A percentile compares a stretch with the other conserved stretches of the same genome.
Conservation (phyloP, 352 stramenopile species). For the Phytophthora macrochlamydospora region DNA sequence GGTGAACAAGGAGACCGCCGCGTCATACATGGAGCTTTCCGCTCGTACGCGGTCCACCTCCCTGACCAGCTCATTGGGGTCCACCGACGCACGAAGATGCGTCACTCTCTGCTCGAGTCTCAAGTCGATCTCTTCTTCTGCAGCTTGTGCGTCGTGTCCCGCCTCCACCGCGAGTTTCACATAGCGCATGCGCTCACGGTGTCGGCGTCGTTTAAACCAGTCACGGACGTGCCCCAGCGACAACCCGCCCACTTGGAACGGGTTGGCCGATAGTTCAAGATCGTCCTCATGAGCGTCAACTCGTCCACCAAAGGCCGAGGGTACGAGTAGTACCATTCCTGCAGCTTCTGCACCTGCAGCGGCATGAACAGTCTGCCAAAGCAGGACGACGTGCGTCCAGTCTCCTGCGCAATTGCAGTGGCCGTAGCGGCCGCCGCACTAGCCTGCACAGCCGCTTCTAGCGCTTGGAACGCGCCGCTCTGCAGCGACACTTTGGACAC, state of each 20-base stretch:
- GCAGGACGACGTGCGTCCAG: constrained; percentile 54
- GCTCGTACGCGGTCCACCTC: constrained; percentile 75
- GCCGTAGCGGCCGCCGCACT: constrained; percentile 68
- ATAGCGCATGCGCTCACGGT: constrained; percentile 80
- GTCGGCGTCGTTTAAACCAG: constrained; percentile 86
- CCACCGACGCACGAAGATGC: constrained; percentile 62
- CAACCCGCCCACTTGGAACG: constrained; percentile 60
- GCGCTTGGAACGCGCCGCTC: constrained; percentile 56
- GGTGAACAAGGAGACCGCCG: constrained; percentile 68
- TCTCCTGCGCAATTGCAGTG: constrained; percentile 74
- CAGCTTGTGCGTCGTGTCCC: constrained; percentile 56
- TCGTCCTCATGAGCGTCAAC: constrained; percentile 83
- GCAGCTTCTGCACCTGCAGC: constrained; percentile 77
- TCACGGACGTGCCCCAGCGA: constrained; percentile 77
- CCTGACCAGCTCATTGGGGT: constrained; percentile 83
- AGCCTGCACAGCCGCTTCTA: constrained; percentile 64
- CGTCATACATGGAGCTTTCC: constrained; percentile 69
- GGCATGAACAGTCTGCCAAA: constrained; percentile 65
- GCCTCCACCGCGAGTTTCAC: constrained; percentile 76
- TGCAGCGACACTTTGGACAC: constrained; percentile 77
- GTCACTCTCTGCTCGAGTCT: constrained; percentile 83
- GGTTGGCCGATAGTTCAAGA: constrained; percentile 83
- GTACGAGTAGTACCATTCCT: constrained; percentile 88
- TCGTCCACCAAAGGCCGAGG: constrained; percentile 77
- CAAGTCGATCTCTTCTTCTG: constrained; percentile 80